Evolutionary conservation across 441 rosid species (phyloP).

Genomic region (Corymbia calophylla): DNA sequence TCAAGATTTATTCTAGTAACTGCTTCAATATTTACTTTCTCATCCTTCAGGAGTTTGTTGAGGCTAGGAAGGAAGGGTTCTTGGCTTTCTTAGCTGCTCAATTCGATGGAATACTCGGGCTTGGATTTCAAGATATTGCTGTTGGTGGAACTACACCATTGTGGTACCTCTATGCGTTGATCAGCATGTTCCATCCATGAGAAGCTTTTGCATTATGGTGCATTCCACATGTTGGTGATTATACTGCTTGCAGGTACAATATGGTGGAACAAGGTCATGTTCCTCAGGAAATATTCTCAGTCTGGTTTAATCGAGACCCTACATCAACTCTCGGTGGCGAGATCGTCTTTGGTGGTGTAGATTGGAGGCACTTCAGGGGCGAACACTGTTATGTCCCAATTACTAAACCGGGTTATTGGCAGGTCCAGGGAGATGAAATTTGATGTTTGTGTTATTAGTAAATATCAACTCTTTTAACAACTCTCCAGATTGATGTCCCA

Average conservation of each 20-base stretch:
- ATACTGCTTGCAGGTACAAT: constrained; percentile 31
- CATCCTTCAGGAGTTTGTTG: constrained; percentile 37
- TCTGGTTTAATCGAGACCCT: constrained; percentile 49
- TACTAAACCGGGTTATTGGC: constrained; percentile 41
- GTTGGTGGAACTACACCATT: constrained; percentile 35
- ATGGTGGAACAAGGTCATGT: constrained; percentile 48
- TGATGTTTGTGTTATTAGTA: neutral
- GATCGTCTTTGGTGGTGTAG: constrained; percentile 59
- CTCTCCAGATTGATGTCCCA: no score
- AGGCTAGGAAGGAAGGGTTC: constrained; percentile 35
- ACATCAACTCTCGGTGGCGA: constrained; percentile 38
- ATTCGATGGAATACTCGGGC: constrained; percentile 54
- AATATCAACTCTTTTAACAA: neutral
- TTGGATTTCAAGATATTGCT: constrained; percentile 40
- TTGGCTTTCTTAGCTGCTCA: constrained; percentile 29
- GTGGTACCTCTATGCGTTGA: constrained; percentile 27
- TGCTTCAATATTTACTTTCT: neutral
- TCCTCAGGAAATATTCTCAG: constrained; percentile 35
- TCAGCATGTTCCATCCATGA: neutral
- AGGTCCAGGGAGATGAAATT: constrained; percentile 26
- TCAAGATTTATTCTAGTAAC: neutral
- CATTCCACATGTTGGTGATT: neutral
- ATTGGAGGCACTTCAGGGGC: constrained; percentile 56
- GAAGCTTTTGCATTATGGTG: neutral
- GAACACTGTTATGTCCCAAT: constrained; percentile 47